Evolutionary conservation across 2,329 filamentous ascomycete species (phyloP).

Genomic region (Lojkania enalia): DNA sequence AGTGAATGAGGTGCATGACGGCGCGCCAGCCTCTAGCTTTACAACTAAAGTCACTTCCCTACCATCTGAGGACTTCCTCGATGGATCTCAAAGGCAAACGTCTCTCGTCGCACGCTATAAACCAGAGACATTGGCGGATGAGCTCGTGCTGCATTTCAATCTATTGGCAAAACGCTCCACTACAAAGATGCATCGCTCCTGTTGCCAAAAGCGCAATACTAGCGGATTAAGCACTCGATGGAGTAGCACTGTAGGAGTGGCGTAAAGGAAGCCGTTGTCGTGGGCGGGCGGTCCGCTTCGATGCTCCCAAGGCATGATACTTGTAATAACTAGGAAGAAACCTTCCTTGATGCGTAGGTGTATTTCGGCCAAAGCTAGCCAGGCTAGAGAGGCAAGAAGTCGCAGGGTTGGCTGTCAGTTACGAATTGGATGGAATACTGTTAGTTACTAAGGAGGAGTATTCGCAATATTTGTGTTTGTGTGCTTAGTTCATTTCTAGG

Average conservation of each 20-base stretch:
- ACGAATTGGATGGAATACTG: constrained; percentile 1
- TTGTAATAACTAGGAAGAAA: constrained; percentile 1
- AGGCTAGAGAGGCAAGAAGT: constrained; percentile 1
- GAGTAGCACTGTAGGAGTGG: background rate
- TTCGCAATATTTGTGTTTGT: background rate
- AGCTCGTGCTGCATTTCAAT: background rate
- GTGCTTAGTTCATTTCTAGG: constrained; percentile 1
- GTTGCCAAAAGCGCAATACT: constrained; percentile 1
- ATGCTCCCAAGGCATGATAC: constrained; percentile 1
- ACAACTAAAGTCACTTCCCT: constrained; percentile 1
- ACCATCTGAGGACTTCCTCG: background rate
- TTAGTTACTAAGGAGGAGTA: constrained; percentile 1
- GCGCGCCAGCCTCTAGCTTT: constrained; percentile 2
- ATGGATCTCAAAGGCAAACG: constrained; percentile 2
- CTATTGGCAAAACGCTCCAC: background rate
- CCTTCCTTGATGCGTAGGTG: background rate
- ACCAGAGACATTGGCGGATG: background rate
- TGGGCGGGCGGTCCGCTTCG: constrained; percentile 1
- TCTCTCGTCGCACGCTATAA: background rate
- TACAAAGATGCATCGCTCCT: constrained; percentile 1
- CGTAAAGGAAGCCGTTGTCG: background rate
- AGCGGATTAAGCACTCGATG: background rate
- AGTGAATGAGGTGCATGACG: constrained; percentile 3
- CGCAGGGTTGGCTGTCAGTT: background rate
- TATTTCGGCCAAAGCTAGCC: constrained; percentile 2